These are phyloP conservation scores for Penicillium bovifimosum DNA, from an alignment of 495 filamentous ascomycete species.

Conservation along the genomic window DNA sequence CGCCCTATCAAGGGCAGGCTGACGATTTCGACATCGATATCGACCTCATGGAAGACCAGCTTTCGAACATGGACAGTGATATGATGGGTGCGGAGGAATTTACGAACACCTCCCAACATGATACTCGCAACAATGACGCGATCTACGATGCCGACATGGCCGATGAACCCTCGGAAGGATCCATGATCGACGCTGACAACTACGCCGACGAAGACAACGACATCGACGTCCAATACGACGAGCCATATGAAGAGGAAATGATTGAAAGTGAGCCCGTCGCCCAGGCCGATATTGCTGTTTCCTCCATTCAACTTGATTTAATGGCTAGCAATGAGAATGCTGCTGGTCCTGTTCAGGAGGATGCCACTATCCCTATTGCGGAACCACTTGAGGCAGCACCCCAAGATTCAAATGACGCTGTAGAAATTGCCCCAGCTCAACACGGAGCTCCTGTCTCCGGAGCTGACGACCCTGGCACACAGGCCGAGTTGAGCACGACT, in stretches of 20 bases:
- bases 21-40: constrained; percentile 75
- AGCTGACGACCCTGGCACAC: background rate
- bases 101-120: constrained; percentile 28
- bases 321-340: constrained; percentile 5
- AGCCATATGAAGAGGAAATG: constrained; percentile 40
- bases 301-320: constrained; percentile 25
- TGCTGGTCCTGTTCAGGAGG: background rate
- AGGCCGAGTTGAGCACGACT: background rate
- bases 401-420: background rate
- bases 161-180: constrained; percentile 40
- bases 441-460: background rate
- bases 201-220: constrained; percentile 28
- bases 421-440: background rate
- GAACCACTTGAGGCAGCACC: background rate
- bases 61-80: constrained; percentile 53
- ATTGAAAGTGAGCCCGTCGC: constrained; percentile 39
- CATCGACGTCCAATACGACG: constrained; percentile 34
- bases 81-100: constrained; percentile 52
- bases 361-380: background rate
- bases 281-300: constrained; percentile 27
- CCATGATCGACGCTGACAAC: constrained; percentile 37
- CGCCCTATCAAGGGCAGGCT: constrained; percentile 42
- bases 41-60: constrained; percentile 55
- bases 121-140: constrained; percentile 27
- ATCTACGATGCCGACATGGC: constrained; percentile 46